Conservation (phyloP, 129 eudicot species). For the Flaveria trinervia region DNA sequence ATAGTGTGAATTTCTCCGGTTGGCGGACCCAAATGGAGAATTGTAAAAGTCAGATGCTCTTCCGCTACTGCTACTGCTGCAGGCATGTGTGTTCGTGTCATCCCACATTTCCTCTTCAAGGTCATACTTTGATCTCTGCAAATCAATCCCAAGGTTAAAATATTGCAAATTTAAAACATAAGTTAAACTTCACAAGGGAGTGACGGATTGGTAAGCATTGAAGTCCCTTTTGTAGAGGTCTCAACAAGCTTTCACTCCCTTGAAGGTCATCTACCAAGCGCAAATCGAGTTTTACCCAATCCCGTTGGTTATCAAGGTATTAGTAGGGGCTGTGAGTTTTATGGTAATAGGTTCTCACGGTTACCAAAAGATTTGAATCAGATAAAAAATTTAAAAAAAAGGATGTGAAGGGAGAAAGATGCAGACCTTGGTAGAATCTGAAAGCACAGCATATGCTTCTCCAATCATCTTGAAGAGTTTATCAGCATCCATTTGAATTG, state of each 20-base stretch:
- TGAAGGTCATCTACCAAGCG: too few relatives aligned
- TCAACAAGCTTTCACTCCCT: too few relatives aligned
- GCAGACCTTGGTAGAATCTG: constrained; percentile 75
- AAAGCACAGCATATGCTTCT: constrained; percentile 92
- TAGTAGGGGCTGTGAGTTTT: too few relatives aligned
- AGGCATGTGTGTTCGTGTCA: constrained; percentile 34
- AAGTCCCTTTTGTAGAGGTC: background rate
- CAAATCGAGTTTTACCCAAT: too few relatives aligned
- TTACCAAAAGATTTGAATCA: too few relatives aligned
- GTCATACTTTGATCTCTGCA: constrained; percentile 81
- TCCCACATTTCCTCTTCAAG: constrained; percentile 73
- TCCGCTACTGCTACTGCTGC: constrained; percentile 43
- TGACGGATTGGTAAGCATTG: background rate
- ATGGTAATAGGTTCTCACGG: too few relatives aligned
- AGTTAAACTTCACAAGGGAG: background rate
- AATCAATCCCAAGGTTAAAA: background rate
- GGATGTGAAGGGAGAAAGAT: background rate
- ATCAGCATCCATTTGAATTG: constrained; percentile 77
- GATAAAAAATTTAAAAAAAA: background rate
- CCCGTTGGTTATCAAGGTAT: too few relatives aligned
- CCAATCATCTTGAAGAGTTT: constrained; percentile 91
- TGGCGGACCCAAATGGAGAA: constrained; percentile 52
- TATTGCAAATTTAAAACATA: background rate
- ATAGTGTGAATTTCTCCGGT: constrained; percentile 43
- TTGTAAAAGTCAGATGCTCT: constrained; percentile 52